Conservation (phyloP, 768 basidiomycete genomes). For the Tricholoma hemisulphureum region DNA sequence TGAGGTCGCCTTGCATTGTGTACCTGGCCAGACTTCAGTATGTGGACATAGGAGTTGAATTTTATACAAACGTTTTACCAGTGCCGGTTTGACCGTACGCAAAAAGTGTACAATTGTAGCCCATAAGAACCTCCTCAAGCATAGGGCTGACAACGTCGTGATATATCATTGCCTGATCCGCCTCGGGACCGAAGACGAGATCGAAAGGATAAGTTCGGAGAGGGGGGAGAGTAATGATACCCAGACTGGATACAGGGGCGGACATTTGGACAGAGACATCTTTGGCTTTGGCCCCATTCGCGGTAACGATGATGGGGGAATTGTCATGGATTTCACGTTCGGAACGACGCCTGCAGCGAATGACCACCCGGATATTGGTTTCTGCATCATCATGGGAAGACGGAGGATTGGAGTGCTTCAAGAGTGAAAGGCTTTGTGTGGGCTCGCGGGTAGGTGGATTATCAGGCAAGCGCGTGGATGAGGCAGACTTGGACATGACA, state of each 20-base stretch:
- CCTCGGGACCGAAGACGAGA: slow-evolving; percentile 94
- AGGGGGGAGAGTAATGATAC: slow-evolving; percentile 72
- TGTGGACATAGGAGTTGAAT: background rate
- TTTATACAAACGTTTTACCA: slow-evolving; percentile 83
- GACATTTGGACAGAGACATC: slow-evolving; percentile 82
- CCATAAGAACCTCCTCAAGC: slow-evolving; percentile 89
- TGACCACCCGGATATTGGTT: slow-evolving; percentile 90
- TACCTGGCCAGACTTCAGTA: slow-evolving; percentile 44
- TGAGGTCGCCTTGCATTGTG: slow-evolving; percentile 97
- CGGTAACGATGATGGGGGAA: slow-evolving; percentile 84
- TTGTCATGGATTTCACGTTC: slow-evolving; percentile 82
- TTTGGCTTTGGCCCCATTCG: slow-evolving; percentile 70
- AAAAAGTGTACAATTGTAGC: slow-evolving; percentile 97
- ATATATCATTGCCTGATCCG: slow-evolving; percentile 92
- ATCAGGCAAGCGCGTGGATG: slow-evolving; percentile 31
- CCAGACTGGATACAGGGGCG: slow-evolving; percentile 63
- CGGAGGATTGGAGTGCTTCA: slow-evolving; percentile 23
- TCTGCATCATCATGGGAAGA: slow-evolving; percentile 49
- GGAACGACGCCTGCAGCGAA: slow-evolving; percentile 85
- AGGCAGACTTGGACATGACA: slow-evolving; percentile 42
- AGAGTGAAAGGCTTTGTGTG: slow-evolving; percentile 10
- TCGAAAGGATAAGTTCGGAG: slow-evolving; percentile 92
- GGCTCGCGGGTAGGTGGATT: slow-evolving; percentile 11
- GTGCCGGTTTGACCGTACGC: slow-evolving; percentile 99
- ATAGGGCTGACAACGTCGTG: slow-evolving; percentile 91